phyloP scores from a whole-genome alignment of 768 basidiomycete species.

The Rhizopogon vinicolor region DNA sequence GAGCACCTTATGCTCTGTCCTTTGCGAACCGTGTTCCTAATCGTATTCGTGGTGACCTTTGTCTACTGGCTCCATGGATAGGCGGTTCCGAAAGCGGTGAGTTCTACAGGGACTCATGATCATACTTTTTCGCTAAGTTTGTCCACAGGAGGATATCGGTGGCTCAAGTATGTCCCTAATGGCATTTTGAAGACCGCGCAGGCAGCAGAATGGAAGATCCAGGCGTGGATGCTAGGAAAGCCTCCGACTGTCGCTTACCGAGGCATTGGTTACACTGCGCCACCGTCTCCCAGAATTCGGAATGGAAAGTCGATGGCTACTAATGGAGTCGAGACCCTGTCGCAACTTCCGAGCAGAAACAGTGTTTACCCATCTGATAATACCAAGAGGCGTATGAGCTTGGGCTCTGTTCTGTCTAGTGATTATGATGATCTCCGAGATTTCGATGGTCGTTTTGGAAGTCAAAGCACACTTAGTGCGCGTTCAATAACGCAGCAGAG shows the following conservation, averaged over 20 bases:
- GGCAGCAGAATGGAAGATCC: conserved; percentile 95
- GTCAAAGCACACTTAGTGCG: conserved; percentile 65
- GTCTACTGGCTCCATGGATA: conserved; percentile 94
- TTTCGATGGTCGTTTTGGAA: conserved; percentile 84
- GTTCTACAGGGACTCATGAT: neutral
- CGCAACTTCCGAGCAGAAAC: conserved; percentile 14
- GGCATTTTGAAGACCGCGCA: conserved; percentile 92
- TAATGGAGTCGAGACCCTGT: conserved; percentile 11
- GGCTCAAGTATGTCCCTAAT: conserved; percentile 95
- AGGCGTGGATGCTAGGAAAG: conserved; percentile 97
- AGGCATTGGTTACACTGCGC: conserved; percentile 78
- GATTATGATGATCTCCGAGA: conserved; percentile 87
- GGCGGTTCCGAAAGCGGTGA: conserved; percentile 84
- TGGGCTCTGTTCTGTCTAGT: conserved; percentile 70
- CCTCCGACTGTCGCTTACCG: conserved; percentile 81
- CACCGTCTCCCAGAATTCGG: conserved; percentile 28
- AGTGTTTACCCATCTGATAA: conserved; percentile 31
- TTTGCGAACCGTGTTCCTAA: conserved; percentile 72
- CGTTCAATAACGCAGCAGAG: conserved; percentile 34
- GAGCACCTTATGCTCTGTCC: conserved; percentile 90
- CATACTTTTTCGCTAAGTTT: conserved; percentile 9
- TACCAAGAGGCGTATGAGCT: conserved; percentile 56
- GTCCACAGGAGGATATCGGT: conserved; percentile 75
- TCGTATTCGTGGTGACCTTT: conserved; percentile 79
- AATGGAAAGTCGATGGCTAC: conserved; percentile 16